Evolutionary conservation across 2,329 filamentous ascomycete genomes (phyloP), one percentile per base, ranked within the genome.

Genomic region (Sphaerulina musiva): DNA sequence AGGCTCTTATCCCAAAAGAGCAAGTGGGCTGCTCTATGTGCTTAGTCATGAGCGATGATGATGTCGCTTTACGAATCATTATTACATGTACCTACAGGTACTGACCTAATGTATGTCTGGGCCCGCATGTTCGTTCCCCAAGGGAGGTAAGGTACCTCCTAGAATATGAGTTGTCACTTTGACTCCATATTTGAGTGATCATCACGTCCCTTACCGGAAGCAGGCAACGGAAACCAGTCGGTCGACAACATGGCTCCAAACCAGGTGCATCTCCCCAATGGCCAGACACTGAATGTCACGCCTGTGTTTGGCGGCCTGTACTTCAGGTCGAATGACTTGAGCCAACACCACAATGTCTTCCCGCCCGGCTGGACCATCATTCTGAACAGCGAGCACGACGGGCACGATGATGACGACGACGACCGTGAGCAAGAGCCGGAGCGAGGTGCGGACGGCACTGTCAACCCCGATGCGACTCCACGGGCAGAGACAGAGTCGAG

Each of bases 321-420:
- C 65, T 96, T 96, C 82, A 93, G 91, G 70, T 82, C 84, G 54
- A 86, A 89, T 67, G 86, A 93, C 58, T 74, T 88, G 59, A 86
- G 80, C 65, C 75, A 78, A 26, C 82, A 86, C 65, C 80, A 81
- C 62, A 84, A 83, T 48, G 80, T 85, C 3, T 91, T 89, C 56
- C 90, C 91, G 0, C 81, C 87, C 5, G 91, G 91, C 32, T 97
- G 92, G 92, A 95, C 87, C 1, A 84, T 95, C 48, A 86, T 92
- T 31, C 77, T 97, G 38, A 85, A 91, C 64, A 89, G 86, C 1
- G 83, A 51, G 31, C 68, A 70, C 23, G 66, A 71, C 1, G 83
- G 45, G 31, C 68, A 70, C 23, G 66, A 71, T 36, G 66, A 70
- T 14, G 60, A 69, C 10, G 52, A 64, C 14, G 26, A 4, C 26